Percentiles rank a stretch among this genome's conserved stretches.
phyloP scores from a whole-genome alignment of 768 basidiomycete species.

The Erythrobasidium yunnanense region DNA sequence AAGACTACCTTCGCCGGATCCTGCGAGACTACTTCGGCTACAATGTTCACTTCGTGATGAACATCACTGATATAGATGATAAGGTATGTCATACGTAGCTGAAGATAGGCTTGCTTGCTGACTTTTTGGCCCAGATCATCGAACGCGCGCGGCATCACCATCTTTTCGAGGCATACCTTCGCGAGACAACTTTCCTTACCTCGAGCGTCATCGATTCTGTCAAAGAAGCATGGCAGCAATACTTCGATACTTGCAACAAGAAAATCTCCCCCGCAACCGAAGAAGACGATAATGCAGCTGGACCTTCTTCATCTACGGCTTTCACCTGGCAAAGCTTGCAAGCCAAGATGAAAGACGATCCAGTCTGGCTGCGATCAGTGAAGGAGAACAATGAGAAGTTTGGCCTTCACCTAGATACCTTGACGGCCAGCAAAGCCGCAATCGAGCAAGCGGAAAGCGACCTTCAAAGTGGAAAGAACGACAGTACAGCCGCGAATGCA shows the following conservation, averaged over 20 bases:
- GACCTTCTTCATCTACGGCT: not conserved
- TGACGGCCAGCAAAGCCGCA: slow-evolving; percentile 39
- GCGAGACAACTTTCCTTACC: slow-evolving; percentile 27
- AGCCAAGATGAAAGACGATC: slow-evolving; percentile 47
- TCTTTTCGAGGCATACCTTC: slow-evolving; percentile 41
- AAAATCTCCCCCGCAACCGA: slow-evolving; percentile 28
- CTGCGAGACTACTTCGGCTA: slow-evolving; percentile 93
- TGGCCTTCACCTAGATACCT: slow-evolving; percentile 68
- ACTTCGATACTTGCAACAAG: slow-evolving; percentile 33
- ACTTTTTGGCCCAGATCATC: slow-evolving; percentile 61
- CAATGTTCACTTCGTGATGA: slow-evolving; percentile 98
- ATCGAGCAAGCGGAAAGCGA: slow-evolving; percentile 5
- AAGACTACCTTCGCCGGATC: slow-evolving; percentile 80
- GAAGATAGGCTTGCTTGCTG: not conserved
- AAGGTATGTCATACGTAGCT: slow-evolving; percentile 52
- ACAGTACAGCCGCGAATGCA: slow-evolving; percentile 27
- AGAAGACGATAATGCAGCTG: not conserved
- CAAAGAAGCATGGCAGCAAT: slow-evolving; percentile 33
- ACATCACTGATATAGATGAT: slow-evolving; percentile 98
- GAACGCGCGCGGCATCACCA: slow-evolving; percentile 61
- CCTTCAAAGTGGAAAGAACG: not conserved
- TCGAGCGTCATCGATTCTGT: slow-evolving; percentile 27
- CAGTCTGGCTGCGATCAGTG: slow-evolving; percentile 59
- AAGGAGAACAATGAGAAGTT: slow-evolving; percentile 80
- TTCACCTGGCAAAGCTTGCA: slow-evolving; percentile 52